Conservation (phyloP, 1,284 basidiomycete genomes). For the Marasmius oreades region DNA sequence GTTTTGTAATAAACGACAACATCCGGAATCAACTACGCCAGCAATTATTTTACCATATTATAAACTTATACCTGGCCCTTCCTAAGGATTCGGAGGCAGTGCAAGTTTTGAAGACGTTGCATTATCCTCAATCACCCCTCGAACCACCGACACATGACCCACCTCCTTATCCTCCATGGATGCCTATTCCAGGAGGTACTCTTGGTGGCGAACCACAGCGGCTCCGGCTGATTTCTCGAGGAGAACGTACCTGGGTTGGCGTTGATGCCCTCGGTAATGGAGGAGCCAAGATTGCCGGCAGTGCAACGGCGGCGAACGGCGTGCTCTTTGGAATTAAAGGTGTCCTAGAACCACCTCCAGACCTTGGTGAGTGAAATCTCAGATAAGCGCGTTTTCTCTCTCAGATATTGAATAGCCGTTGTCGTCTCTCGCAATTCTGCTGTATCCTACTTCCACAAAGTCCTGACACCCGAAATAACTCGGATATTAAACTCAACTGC, state of each 20-base stretch:
- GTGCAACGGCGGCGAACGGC: conserved; percentile 69
- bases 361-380: conserved; percentile 51
- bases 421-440: conserved; percentile 56
- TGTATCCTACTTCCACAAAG: conserved; percentile 67
- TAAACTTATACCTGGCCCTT: conserved; percentile 76
- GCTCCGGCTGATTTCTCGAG: conserved; percentile 58
- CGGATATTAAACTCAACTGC: conserved; percentile 58
- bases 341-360: conserved; percentile 75
- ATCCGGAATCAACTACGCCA: conserved; percentile 82
- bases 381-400: conserved; percentile 4
- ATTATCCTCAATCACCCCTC: conserved; percentile 59
- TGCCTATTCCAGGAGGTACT: conserved; percentile 78
- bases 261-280: conserved; percentile 71
- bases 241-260: conserved; percentile 56
- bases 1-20: conserved; percentile 62
- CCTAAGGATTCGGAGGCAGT: conserved; percentile 38
- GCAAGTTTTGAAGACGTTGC: conserved; percentile 58
- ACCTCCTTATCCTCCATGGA: conserved; percentile 80
- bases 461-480: conserved; percentile 56
- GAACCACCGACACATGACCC: conserved; percentile 60
- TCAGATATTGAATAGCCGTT: conserved; percentile 37
- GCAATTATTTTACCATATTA: conserved; percentile 90
- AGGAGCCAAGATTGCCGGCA: conserved; percentile 54
- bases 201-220: conserved; percentile 84
- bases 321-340: conserved; percentile 72